Evolutionary conservation across 2,329 filamentous ascomycete species (phyloP), one percentile per base, ranked within the genome.

Genomic region (Coccinonectria pachysandricola): DNA sequence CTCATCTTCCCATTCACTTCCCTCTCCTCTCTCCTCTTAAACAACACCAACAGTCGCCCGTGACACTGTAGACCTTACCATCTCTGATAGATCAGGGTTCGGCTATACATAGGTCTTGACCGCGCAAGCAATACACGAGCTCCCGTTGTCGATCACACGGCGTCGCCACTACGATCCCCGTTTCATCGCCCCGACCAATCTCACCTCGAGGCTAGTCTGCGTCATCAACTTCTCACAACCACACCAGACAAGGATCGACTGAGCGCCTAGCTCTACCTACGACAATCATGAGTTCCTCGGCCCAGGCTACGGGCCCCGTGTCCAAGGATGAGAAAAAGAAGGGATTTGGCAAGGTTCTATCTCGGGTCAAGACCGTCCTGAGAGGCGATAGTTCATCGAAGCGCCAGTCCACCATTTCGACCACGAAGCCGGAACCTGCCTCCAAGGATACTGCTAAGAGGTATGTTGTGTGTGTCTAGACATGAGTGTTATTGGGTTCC

Each of bases 281-380:
- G 28, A 23, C 25, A 20, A 49, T 19, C 31, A 66, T 65, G 62
- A 64, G 60, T 34, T 60, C 61, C 8, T 47, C 54, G 22, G 52
- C 55, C 29, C 60, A 54, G 32, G 46, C 45, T 24, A 54, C 53
- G 39, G 49, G 53, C 19, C 53, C 50, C 19, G 35, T 37, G 28
- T 47, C 51, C 26, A 49, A 46, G 33, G 40, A 43, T 26, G 46
- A 49, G 22, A 56, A 52, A 40, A 66, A 60, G 52, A 66, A 56
- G 46, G 58, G 60, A 8, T 39, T 71, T 15, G 59, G 57, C 28
- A 67, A 56, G 41, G 51, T 70, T 12, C 35, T 71, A 16, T 59
- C 59, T 18, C 55, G 62, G 18, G 55, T 67, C 44, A 71, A 61
- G 55, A 64, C 63, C 3, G 63, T 65, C 16, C 54, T 69, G 23